phyloP scores from a whole-genome alignment of 108 stramenopile genomes.

The Aurantiochytrium sp. region DNA sequence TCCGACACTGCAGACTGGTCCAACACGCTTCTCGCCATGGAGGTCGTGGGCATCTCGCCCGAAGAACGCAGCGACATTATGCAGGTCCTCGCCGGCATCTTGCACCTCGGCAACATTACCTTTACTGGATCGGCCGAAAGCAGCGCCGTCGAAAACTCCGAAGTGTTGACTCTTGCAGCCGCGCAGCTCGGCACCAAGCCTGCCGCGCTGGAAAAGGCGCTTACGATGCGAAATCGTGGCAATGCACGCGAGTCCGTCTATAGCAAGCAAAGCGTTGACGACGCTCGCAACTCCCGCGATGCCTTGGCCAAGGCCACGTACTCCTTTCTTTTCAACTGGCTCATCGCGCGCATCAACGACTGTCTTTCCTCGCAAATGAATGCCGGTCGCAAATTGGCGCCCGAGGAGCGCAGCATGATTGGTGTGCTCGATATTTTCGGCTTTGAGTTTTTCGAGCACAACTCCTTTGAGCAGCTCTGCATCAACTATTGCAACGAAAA shows the following conservation, averaged over 20 bases:
- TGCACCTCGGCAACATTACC: conserved; percentile 42
- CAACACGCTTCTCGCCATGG: conserved; percentile 30
- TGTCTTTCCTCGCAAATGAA: background rate
- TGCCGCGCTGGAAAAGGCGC: conserved; percentile 26
- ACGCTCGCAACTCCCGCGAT: conserved; percentile 50
- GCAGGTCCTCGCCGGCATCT: conserved; percentile 26
- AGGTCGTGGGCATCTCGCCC: conserved; percentile 20
- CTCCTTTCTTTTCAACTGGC: conserved; percentile 46
- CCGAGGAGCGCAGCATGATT: conserved; percentile 2
- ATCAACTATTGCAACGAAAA: conserved; percentile 46
- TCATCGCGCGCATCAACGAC: conserved; percentile 48
- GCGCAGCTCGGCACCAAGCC: conserved; percentile 27
- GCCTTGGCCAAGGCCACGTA: conserved; percentile 56
- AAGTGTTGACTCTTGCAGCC: conserved; percentile 52
- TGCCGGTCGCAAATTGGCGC: background rate
- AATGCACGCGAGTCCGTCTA: conserved; percentile 10
- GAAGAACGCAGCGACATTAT: conserved; percentile 15
- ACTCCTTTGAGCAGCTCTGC: conserved; percentile 44
- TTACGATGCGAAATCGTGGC: background rate
- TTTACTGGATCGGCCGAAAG: conserved; percentile 63
- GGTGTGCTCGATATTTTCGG: conserved; percentile 46
- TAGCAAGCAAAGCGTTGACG: conserved; percentile 28
- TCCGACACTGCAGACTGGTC: conserved; percentile 41
- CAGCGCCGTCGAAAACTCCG: conserved; percentile 45
- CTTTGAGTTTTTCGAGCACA: conserved; percentile 37